Evolutionary conservation across 2,329 filamentous ascomycete genomes (phyloP), one percentile per base, ranked within the genome.

Genomic region (Pseudocercospora vitis): DNA sequence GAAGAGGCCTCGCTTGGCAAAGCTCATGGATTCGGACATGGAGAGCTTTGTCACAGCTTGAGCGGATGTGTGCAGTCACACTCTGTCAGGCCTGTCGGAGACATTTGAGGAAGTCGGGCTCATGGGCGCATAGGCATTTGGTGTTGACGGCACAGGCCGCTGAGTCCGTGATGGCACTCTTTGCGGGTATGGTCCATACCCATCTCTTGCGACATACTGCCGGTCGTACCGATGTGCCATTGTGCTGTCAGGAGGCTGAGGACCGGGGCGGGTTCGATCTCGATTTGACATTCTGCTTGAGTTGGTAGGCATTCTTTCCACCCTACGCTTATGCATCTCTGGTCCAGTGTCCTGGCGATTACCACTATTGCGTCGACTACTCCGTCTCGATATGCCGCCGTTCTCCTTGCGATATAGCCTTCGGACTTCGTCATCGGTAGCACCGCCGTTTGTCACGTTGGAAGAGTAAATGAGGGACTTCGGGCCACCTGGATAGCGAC

Each of bases 371-470:
- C 48, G 48, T 9, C 40, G 14, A n/a, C 51, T 54, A 26, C n/a
- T 50, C 6, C 26, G 31, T 32, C 55, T 50, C 11, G 24, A 37
- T 12, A 42, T 24, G 7, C 33, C 49, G n/a, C 55, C 54, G 31
- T 65, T 44, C 47, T 59, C 63, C 9, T 63, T 61, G n/a, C 59
- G 55, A 48, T 64, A 69, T 26, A 72, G 49, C 31, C 61, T 50
- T 26, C 66, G 63, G 16, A 67, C 66, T 48, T 71, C 66, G 2
- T 57, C 59, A 21, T 70, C 54, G 39, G 63, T 67, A 3, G 65
- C 66, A 9, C 71, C 71, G 14, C 72, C 72, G 44, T 73, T 71
- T 55, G 70, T 58, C 9, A 73, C 65, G 32, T 68, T 62, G n/a
- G 65, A 53, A 7, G 69, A 70, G 48, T 66, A 65, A 50, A 74